Base-by-base conservation (phyloP, 2,329 filamentous ascomycete genomes). In the Trichoderma arundinaceum region DNA sequence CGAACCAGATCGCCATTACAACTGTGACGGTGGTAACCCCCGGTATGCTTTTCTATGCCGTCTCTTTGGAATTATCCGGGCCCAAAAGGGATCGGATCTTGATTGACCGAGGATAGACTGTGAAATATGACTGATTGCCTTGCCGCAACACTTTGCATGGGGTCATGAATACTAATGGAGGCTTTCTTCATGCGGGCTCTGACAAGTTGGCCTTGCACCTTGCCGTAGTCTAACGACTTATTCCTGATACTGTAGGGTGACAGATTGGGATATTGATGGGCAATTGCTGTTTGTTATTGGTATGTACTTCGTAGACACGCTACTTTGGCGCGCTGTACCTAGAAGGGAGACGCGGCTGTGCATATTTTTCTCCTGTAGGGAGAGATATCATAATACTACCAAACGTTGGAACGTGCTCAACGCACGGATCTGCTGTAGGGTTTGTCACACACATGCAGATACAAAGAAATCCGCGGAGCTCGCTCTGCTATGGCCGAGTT, bases 401-500 rank as follows among this genome's bases (percentile, higher is more conserved):
- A 19, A 32, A 32, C n/a, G 39, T 28, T 57, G 39, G 39, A 32
- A 56, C 35, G 17, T 41, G 15, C 32, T 35, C 41, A 19, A 17
- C 33, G 49, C 39, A 63, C 39, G 51, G 43, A 57, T 57, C 51
- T 57, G 43, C 43, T 49, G 19, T 41, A 64, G 43, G 41, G 41
- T 39, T 39, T 15, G 28, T 56, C 61, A 48, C 61, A 32, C 33
- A 43, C 52, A 64, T 64, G 58, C 58, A 62, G 48, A 51, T 33
- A 52, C 22, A 17, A 48, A 32, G 32, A 51, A 43, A 22, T 46
- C 43, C 56, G 17, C 39, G n/a, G 59, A 53, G 49, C 4, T 22
- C 15, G n/a, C 19, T 51, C 44, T 22, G 44, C 57, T 33, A 51
- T 15, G 19, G 28, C 39, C 39, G 35, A 53, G 35, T 49, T 43